Conservation (phyloP, 1,139 yeast genomes). For the Yamadazyma songkhlaensis region DNA sequence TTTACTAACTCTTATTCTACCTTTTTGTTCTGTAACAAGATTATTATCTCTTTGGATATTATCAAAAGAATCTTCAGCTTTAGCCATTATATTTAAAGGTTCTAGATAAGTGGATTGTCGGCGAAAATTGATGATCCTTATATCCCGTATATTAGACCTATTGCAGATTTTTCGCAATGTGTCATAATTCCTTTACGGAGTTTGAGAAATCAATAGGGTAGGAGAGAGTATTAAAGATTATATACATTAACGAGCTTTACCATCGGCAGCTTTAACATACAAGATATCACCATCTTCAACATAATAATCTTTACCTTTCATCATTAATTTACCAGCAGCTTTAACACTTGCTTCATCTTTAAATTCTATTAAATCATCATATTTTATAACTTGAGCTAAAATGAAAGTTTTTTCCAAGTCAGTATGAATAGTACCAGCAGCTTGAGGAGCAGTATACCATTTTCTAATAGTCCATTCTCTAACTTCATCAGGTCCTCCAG, state of each 20-base stretch:
- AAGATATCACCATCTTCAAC: slow-evolving; percentile 82
- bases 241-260: slow-evolving; percentile 57
- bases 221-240: background rate
- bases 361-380: slow-evolving; percentile 58
- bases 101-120: too few species aligned
- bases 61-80: too few species aligned
- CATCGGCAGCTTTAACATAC: slow-evolving; percentile 95
- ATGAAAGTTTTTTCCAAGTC: slow-evolving; percentile 52
- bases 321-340: slow-evolving; percentile 89
- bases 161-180: too few species aligned
- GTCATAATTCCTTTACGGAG: too few species aligned
- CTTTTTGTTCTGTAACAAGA: slow-evolving; percentile 10
- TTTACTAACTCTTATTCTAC: slow-evolving; percentile 46
- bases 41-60: too few species aligned
- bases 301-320: slow-evolving; percentile 95
- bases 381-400: slow-evolving; percentile 47
- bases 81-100: too few species aligned
- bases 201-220: too few species aligned
- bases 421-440: slow-evolving; percentile 84
- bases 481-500: slow-evolving; percentile 83
- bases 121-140: too few species aligned
- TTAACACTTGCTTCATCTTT: slow-evolving; percentile 84
- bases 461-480: slow-evolving; percentile 89
- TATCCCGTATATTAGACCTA: too few species aligned
- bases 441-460: slow-evolving; percentile 84